A percentile compares a stretch with the other conserved stretches of the same genome.
phyloP scores from a whole-genome alignment of 208 protist species.

The Histomonas meleagridis region DNA sequence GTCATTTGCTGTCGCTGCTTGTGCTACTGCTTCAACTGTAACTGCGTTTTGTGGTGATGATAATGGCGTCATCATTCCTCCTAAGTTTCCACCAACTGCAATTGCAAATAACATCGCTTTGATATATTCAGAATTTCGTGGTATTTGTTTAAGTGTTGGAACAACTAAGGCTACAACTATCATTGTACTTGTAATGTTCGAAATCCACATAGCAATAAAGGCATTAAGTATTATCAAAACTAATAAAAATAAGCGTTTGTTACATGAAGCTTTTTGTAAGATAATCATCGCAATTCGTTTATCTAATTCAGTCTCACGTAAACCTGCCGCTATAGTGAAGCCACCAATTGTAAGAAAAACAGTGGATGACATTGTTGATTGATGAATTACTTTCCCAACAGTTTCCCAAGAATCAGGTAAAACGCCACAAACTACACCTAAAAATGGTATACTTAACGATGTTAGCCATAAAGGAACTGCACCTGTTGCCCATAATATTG shows the following conservation, averaged over 20 bases:
- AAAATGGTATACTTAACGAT: not conserved
- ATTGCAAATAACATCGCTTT: not conserved
- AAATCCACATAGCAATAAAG: constrained; percentile 34
- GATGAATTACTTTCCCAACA: not conserved
- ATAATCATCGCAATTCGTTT: not conserved
- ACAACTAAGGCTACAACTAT: not conserved
- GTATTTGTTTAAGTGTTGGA: constrained; percentile 11
- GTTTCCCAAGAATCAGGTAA: not conserved
- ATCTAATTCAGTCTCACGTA: constrained; percentile 21
- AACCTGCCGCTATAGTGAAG: constrained; percentile 6
- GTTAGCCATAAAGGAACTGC: constrained; percentile 26
- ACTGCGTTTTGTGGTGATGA: constrained; percentile 28
- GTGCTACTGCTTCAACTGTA: not conserved
- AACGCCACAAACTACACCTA: not conserved
- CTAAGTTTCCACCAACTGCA: constrained; percentile 8
- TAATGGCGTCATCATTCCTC: constrained; percentile 30
- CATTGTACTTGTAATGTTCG: constrained; percentile 2
- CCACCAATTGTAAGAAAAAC: constrained; percentile 16
- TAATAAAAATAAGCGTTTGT: not conserved
- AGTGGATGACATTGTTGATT: not conserved
- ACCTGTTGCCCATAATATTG: not conserved
- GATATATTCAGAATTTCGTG: not conserved
- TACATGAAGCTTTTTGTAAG: not conserved
- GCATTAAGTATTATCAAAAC: not conserved
- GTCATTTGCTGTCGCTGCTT: not conserved